phyloP scores from a whole-genome alignment of 2,329 filamentous ascomycete genomes.

The Plenodomus biglobosus region DNA sequence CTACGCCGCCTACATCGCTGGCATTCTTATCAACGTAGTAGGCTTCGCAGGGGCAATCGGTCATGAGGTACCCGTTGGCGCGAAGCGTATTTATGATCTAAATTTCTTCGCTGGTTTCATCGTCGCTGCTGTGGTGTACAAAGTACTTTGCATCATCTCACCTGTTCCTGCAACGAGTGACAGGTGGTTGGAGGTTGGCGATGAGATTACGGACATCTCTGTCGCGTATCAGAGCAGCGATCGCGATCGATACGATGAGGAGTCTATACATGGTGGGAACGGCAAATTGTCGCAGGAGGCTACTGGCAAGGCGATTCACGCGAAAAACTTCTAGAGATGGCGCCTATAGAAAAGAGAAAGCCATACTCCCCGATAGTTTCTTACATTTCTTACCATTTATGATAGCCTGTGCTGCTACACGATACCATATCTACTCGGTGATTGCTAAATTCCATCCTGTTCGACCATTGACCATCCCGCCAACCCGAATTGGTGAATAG shows the following conservation, averaged over 20 bases:
- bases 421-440: too few relatives aligned
- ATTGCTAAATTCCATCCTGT: too few relatives aligned
- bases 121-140: slow-evolving; percentile 69
- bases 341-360: background rate
- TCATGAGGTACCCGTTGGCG: slow-evolving; percentile 69
- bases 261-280: slow-evolving; percentile 22
- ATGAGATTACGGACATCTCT: slow-evolving; percentile 31
- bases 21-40: slow-evolving; percentile 87
- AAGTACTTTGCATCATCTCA: slow-evolving; percentile 65
- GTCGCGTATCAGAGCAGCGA: slow-evolving; percentile 31
- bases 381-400: background rate
- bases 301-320: slow-evolving; percentile 8
- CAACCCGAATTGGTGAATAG: too few relatives aligned
- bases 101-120: slow-evolving; percentile 89
- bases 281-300: slow-evolving; percentile 11
- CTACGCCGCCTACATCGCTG: slow-evolving; percentile 78
- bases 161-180: slow-evolving; percentile 75
- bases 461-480: too few relatives aligned
- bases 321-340: slow-evolving; percentile 12
- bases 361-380: background rate
- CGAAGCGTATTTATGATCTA: slow-evolving; percentile 82
- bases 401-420: background rate
- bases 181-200: slow-evolving; percentile 75
- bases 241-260: slow-evolving; percentile 30
- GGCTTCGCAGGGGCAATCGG: slow-evolving; percentile 86